Evolutionary conservation across 2,329 filamentous ascomycete genomes (phyloP), one percentile per base, ranked within the genome.

Genomic region (Bretziella fagacearum): DNA sequence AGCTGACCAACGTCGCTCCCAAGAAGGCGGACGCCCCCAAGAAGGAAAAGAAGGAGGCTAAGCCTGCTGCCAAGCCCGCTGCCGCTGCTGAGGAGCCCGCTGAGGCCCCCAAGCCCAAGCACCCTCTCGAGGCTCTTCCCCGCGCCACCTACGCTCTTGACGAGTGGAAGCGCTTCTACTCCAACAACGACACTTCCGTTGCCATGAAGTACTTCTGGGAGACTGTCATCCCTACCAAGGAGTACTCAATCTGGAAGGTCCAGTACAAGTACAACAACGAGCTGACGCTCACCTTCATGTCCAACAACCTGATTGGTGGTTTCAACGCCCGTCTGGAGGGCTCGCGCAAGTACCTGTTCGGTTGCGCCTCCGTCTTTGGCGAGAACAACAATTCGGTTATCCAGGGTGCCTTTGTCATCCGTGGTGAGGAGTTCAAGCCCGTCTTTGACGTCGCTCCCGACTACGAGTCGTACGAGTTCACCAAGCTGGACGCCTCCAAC

Each of bases 261-360:
- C 81, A 87, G 68, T 98, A 94, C 80, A 95, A 94, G 80, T 98
- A 98, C 77, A 93, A 95, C 68, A 79, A 94, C 52, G 91, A 98
- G 79, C 77, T 98, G 56, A 95, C 85, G 62, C 71, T 91, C 67
- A 83, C 82, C 61, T 98, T 98, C 83, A 98, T 98, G 91, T 89
- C 85, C 58, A 84, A 82, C 75, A 98, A 98, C 78, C 72, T 96
- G 66, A 89, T 98, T 63, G 87, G 84, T 68, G 91, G 91, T 65
- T 94, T 98, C 78, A 93, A 95, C 71, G 76, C 78, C 65, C 91
- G 91, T 74, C 84, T 98, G 52, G 91, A 98, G 76, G 91, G 64
- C 54, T 94, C 85, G 62, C 87, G 91, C 73, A 98, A 98, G 81
- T 94, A 85, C 76, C 68, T 98, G 63, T 96, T 98, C 69, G 91